Conservation (phyloP, 2,329 filamentous ascomycete genomes). For the Botrytis cinerea region DNA sequence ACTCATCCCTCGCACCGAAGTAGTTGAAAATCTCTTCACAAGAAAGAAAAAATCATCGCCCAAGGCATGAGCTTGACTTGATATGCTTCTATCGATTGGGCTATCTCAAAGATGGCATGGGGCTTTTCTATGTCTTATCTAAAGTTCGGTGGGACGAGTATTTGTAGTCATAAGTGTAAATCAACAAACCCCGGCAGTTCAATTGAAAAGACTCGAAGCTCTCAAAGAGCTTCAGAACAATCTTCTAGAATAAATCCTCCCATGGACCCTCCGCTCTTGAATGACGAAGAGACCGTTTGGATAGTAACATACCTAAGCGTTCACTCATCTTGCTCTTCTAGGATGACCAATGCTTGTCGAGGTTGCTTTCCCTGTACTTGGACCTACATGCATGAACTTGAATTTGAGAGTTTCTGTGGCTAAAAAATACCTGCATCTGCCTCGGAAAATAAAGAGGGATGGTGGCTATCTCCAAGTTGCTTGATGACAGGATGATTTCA, state of each 20-base stretch:
- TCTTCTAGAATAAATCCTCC: not conserved
- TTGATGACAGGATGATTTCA: constrained; percentile 13
- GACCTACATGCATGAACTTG: constrained; percentile 26
- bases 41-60: not conserved
- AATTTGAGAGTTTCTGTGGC: constrained; percentile 16
- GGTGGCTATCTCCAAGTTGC: not conserved
- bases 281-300: not conserved
- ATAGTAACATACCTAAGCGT: not conserved
- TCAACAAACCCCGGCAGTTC: not conserved
- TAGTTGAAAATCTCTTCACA: constrained; percentile 11
- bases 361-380: constrained; percentile 10
- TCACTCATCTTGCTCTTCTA: not conserved
- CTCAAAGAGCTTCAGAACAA: not conserved
- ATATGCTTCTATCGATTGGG: not conserved
- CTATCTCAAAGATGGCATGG: constrained; percentile 4
- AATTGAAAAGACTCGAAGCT: not conserved
- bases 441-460: not conserved
- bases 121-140: constrained; percentile 6
- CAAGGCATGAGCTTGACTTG: not conserved
- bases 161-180: not conserved
- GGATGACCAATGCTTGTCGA: constrained; percentile 10
- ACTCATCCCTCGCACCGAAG: not conserved
- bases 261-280: not conserved
- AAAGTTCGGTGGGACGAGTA: constrained; percentile 1
- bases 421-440: constrained; percentile 5